Conservation (phyloP, 176 grass and related monocot genomes). For the Lolium multiflorum region DNA sequence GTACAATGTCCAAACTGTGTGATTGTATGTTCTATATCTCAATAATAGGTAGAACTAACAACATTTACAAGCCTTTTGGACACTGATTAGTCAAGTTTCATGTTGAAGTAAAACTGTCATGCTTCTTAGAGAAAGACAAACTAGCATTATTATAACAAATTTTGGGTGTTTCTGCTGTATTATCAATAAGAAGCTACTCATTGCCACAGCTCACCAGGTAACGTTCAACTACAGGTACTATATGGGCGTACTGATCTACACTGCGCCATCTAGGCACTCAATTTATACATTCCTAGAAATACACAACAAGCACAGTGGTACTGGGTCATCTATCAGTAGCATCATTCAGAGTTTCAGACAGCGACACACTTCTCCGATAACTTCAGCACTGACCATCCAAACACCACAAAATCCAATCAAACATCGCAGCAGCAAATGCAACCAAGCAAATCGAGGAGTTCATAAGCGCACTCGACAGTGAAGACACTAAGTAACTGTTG, state of each 20-base stretch:
- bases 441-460: neutral
- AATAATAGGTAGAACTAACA: neutral
- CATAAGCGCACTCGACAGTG: neutral
- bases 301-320: neutral
- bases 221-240: neutral
- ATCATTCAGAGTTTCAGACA: neutral
- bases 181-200: neutral
- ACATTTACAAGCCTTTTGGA: neutral
- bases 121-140: neutral
- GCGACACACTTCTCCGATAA: neutral
- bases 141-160: neutral
- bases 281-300: neutral
- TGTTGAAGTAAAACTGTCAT: neutral
- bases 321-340: neutral
- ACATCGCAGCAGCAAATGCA: neutral
- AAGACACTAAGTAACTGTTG: neutral
- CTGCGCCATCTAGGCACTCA: neutral
- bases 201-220: neutral
- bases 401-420: neutral
- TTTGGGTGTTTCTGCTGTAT: neutral
- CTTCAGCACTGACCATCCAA: neutral
- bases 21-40: neutral
- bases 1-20: neutral
- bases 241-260: neutral
- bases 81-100: neutral